A percentile compares a stretch with the other conserved stretches of the same genome.
These are phyloP conservation scores for Cerioporus squamosus DNA, from an alignment of 1,284 basidiomycete species.

Conservation along the genomic window DNA sequence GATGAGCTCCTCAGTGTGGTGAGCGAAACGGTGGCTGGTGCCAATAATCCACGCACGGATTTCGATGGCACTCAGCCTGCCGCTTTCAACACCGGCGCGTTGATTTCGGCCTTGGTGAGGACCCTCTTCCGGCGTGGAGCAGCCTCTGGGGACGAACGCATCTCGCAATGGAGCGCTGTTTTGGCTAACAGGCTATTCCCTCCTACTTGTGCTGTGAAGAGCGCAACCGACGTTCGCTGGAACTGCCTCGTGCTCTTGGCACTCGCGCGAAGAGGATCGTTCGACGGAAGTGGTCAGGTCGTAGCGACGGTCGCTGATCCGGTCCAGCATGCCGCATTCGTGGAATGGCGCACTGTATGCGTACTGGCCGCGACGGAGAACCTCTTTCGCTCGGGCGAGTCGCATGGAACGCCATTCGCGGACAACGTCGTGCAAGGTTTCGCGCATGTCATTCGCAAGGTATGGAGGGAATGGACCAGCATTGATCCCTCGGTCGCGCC, in stretches of 20 bases:
- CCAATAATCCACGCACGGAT: too few species aligned
- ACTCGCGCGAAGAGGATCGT: constrained; percentile 18
- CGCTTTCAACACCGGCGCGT: too few species aligned
- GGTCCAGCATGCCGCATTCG: constrained; percentile 15
- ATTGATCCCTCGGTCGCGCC: constrained; percentile 20
- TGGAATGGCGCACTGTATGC: constrained; percentile 35
- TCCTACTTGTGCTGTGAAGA: not conserved
- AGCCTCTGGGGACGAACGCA: constrained; percentile 1
- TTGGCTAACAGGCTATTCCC: constrained; percentile 23
- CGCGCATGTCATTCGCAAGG: constrained; percentile 35
- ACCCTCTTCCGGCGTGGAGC: not conserved
- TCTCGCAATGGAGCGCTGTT: constrained; percentile 23
- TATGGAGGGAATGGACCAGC: constrained; percentile 48
- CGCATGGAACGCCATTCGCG: constrained; percentile 1
- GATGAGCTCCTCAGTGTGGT: too few species aligned
- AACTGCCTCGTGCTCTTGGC: constrained; percentile 30
- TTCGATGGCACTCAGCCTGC: too few species aligned
- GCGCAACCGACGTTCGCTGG: constrained; percentile 25
- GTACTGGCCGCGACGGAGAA: constrained; percentile 26
- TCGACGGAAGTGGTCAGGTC: constrained; percentile 2
- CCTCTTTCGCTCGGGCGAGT: constrained; percentile 32
- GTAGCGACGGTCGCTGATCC: not conserved
- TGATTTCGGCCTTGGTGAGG: constrained; percentile 1
- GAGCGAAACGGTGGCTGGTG: not conserved
- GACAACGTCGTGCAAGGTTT: constrained; percentile 22